Base-by-base conservation (phyloP, 495 filamentous ascomycete species). In the Entonaema liquescens region DNA sequence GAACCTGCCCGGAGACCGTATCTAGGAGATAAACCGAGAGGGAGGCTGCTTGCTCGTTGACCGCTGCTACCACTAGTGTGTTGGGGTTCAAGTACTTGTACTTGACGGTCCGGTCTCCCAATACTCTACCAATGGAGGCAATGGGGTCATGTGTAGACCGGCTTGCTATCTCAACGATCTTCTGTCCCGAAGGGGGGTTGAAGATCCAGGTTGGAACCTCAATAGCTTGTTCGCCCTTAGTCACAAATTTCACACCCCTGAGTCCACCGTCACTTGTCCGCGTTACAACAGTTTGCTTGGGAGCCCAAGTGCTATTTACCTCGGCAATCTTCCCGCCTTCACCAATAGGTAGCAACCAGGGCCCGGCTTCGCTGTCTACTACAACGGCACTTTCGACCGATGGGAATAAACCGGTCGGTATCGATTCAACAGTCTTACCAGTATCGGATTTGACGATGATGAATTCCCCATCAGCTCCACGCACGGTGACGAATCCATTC, bases 11-110 rank as follows among this genome's bases (percentile, higher is more conserved):
- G 19, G 94, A 94, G 7, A 96, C 87, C 1, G 92, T 91, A 78
- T 98, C 94, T 38, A 99, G 81, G 21, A 98, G 84, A 71, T 96
- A 93, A 68, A 97, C 85, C 1, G 88, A 88, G 7, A 90, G 89
- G 0, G 80, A 83, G 5, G 79, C 83, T 1, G 84, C 78, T 23
- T 80, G 79, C 35, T 89, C 85, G 59, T 90, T 81, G 17, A 89
- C 82, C 7, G 93, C 87, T 0, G 92, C 92, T 57, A 97, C 83
- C 0, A 97, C 87, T 6, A 94, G 82, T 5, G 94, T 83, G 79
- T 98, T 98, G 1, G 92, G 90, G 80, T 94, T 95, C 25, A 99
- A 82, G 77, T 98, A 98, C 82, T 99, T 99, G 87, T 98, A 99
- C 65, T 97, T 85, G 42, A 99, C 95, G 1, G 89, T 91, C 19